These are phyloP conservation scores for Torulaspora delbrueckii DNA, from an alignment of 805 yeast species.

Conservation along the genomic window DNA sequence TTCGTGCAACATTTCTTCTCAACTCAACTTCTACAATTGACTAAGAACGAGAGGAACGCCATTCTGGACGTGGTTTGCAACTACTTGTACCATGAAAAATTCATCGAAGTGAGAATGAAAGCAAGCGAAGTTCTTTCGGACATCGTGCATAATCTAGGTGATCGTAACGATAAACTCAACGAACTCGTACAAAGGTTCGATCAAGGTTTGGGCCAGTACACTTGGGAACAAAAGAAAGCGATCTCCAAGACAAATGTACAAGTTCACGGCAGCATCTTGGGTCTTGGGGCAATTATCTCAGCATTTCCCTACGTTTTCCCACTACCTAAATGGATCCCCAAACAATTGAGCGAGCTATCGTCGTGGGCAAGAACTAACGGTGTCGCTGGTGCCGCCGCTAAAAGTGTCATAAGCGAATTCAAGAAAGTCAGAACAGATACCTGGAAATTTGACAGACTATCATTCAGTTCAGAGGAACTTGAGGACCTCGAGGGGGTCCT, in stretches of 20 bases:
- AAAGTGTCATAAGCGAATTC: constrained; percentile 72
- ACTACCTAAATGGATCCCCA: constrained; percentile 86
- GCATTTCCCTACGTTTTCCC: constrained; percentile 92
- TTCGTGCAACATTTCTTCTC: constrained; percentile 69
- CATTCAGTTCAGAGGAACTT: constrained; percentile 70
- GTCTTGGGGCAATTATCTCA: constrained; percentile 78
- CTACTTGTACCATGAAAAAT: constrained; percentile 52
- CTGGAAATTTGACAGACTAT: constrained; percentile 83
- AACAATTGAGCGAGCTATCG: constrained; percentile 62
- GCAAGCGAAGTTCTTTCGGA: constrained; percentile 76
- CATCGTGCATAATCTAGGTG: constrained; percentile 60
- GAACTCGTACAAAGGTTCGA: constrained; percentile 42
- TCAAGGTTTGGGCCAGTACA: constrained; percentile 21
- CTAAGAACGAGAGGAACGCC: constrained; percentile 41
- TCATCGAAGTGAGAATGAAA: constrained; percentile 68
- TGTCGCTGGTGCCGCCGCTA: constrained; percentile 75
- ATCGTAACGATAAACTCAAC: constrained; percentile 36
- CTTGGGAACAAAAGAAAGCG: constrained; percentile 33
- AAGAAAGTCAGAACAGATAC: constrained; percentile 92
- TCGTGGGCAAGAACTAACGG: constrained; percentile 72
- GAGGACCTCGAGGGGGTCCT: constrained; percentile 92
- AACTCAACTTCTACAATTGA: constrained; percentile 56
- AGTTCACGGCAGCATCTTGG: constrained; percentile 82
- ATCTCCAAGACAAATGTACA: constrained; percentile 39
- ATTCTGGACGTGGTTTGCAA: constrained; percentile 49